Evolutionary conservation across 768 basidiomycete genomes (phyloP).

Genomic region (Suillus sp.): DNA sequence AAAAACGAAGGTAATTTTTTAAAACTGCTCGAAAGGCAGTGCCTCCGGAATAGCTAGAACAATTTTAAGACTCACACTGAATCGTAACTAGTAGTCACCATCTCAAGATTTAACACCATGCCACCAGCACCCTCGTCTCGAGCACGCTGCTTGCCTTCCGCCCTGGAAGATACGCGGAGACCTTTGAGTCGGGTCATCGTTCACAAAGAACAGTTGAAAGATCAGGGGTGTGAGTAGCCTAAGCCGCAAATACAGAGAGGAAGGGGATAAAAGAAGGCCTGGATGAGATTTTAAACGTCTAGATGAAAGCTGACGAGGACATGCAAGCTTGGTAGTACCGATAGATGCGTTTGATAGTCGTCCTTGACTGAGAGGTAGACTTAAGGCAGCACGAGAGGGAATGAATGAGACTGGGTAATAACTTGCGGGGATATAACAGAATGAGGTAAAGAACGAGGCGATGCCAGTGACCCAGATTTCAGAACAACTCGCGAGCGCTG

Average conservation of each 20-base stretch:
- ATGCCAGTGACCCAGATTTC: neutral
- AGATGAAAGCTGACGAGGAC: conserved; percentile 5
- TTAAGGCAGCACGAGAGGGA: neutral
- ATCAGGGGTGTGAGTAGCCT: neutral
- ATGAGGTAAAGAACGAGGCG: conserved; percentile 1
- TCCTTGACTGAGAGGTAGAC: neutral
- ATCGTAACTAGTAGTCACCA: conserved; percentile 54
- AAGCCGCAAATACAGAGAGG: neutral
- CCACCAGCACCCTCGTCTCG: conserved; percentile 51
- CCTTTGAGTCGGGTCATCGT: conserved; percentile 1
- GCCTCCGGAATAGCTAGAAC: neutral
- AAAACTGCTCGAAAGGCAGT: neutral
- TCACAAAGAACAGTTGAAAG: neutral
- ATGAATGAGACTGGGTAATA: neutral
- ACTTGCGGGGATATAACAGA: neutral
- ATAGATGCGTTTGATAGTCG: neutral
- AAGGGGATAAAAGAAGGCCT: neutral
- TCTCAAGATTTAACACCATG: conserved; percentile 56
- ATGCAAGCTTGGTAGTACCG: conserved; percentile 6
- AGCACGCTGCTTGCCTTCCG: conserved; percentile 18
- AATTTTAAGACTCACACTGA: conserved; percentile 54
- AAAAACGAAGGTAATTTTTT: neutral
- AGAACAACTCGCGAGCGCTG: conserved; percentile 3
- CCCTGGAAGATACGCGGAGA: conserved; percentile 10
- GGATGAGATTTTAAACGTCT: conserved; percentile 4